Evolutionary conservation across 2,329 filamentous ascomycete genomes (phyloP), one percentile per base, ranked within the genome.

Genomic region (Passalora sequoiae): DNA sequence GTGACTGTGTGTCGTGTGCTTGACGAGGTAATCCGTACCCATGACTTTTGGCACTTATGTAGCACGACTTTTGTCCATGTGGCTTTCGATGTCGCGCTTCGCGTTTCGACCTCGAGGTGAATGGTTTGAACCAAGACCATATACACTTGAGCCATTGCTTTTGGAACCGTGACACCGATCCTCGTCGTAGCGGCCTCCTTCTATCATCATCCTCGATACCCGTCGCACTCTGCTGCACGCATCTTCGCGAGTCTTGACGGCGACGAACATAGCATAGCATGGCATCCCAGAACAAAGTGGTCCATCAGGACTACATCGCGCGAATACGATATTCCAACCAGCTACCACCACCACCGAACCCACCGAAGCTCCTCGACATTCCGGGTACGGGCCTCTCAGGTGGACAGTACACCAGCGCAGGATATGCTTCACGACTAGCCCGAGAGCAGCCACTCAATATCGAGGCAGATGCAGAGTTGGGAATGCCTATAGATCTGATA

Each of bases 301-400:
- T 80, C 59, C 88, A 94, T 64, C 92, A 98, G 70, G 92, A 98
- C 69, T 97, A 96, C 69, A 95, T 98, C 64, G 91, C 89, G 52
- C 85, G 89, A 59, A 87, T 96, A 61, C 81, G 92, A 67, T 98
- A 94, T 67, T 89, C 88, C 61, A 98, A 98, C 79, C 84, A 88
- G 57, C 81, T 98, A 12, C 92, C 92, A 53, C 89, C 92, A 52
- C 92, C 92, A 42, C 88, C 91, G 43, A 89, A 89, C 63, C 89
- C 91, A 1, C 92, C 92, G 1, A 98, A 98, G 74, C 83, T 98
- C 51, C 84, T 98, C 58, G 88, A 97, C 55, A 95, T 98, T 49
- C 91, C 92, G 8, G 95, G 94, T 60, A 92, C 87, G 44, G 92
- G 92, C 30, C 78, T 97, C 12, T 77, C 86, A 29, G 86, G 82